Conservation (phyloP, 805 yeast species). For the Maudiozyma bulderi region DNA sequence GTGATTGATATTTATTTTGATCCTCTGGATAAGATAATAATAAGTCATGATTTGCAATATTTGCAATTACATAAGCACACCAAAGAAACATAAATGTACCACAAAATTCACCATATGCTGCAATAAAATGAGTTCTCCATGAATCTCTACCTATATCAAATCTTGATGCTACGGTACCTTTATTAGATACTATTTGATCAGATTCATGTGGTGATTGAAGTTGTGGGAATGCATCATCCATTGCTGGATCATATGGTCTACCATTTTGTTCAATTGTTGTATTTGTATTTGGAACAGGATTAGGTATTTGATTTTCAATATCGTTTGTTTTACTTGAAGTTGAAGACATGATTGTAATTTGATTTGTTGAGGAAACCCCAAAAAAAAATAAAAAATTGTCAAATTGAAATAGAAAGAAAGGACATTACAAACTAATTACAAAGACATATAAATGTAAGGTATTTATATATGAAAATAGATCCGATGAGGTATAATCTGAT, state of each 20-base stretch:
- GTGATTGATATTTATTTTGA: constrained; percentile 37
- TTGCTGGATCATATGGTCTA: neutral
- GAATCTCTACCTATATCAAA: constrained; percentile 34
- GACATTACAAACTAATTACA: too few relatives aligned
- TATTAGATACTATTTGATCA: neutral
- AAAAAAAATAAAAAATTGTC: too few relatives aligned
- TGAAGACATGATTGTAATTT: neutral
- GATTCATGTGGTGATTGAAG: neutral
- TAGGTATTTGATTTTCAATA: neutral
- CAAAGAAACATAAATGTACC: constrained; percentile 82
- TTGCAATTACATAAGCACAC: constrained; percentile 76
- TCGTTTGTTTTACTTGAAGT: neutral
- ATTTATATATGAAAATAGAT: too few relatives aligned
- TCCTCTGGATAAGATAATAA: constrained; percentile 14
- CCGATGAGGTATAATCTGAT: too few relatives aligned
- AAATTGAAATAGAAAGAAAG: too few relatives aligned
- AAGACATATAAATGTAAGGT: too few relatives aligned
- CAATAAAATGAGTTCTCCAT: constrained; percentile 52
- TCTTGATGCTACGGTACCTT: neutral
- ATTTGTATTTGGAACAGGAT: neutral
- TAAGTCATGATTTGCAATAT: constrained; percentile 61
- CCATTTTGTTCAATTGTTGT: neutral
- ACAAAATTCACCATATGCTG: constrained; percentile 69
- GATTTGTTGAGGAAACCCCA: too few relatives aligned
- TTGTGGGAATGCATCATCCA: constrained; percentile 8